Conservation (phyloP, 306 rosid species). For the Trifolium pratense region DNA sequence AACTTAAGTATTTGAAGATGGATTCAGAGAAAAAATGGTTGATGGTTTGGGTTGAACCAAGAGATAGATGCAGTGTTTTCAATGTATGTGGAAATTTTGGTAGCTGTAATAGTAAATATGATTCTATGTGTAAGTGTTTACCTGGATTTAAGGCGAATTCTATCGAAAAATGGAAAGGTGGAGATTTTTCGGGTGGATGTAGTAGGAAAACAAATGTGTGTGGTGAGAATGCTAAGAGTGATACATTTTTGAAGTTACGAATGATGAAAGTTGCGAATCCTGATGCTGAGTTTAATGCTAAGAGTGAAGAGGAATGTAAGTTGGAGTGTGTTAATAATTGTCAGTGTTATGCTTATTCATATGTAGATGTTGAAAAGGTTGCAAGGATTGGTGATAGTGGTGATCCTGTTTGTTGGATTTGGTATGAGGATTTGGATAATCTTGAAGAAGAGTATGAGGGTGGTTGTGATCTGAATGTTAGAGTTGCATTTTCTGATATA, state of each 20-base stretch:
- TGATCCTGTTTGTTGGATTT: background rate
- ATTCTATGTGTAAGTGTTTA: conserved; percentile 65
- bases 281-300: conserved; percentile 71
- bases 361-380: background rate
- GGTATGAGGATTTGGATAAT: conserved; percentile 4
- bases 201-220: conserved; percentile 63
- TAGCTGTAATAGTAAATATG: conserved; percentile 62
- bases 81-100: conserved; percentile 82
- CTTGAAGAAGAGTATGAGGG: conserved; percentile 69
- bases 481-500: conserved; percentile 66
- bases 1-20: conserved; percentile 60
- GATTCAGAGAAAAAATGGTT: conserved; percentile 62
- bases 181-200: conserved; percentile 75
- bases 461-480: conserved; percentile 66
- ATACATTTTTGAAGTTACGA: conserved; percentile 62
- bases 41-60: conserved; percentile 69
- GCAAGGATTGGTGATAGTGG: background rate
- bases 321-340: background rate
- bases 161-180: conserved; percentile 54
- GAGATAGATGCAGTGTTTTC: conserved; percentile 77
- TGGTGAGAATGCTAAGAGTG: conserved; percentile 47
- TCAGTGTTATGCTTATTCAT: background rate
- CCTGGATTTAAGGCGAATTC: conserved; percentile 74
- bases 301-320: conserved; percentile 42
- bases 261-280: conserved; percentile 86